phyloP scores from a whole-genome alignment of 768 basidiomycete species.

The Tremella mesenterica region DNA sequence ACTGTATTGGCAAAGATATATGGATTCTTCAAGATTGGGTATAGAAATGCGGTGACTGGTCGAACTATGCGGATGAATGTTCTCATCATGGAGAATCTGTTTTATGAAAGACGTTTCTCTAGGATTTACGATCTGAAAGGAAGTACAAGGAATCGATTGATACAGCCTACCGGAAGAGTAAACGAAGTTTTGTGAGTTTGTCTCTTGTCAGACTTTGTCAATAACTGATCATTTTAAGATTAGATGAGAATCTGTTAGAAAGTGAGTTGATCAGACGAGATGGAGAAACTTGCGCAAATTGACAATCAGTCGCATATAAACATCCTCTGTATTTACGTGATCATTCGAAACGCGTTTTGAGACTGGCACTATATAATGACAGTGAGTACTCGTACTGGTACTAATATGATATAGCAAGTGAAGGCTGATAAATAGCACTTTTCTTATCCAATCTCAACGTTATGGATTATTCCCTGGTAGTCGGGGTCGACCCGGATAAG shows the following conservation, averaged over 20 bases:
- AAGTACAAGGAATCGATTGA: constrained; percentile 85
- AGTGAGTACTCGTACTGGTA: constrained; percentile 48
- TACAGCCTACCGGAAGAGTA: constrained; percentile 76
- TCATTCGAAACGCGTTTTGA: constrained; percentile 84
- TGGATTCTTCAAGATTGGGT: constrained; percentile 89
- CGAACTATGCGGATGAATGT: constrained; percentile 89
- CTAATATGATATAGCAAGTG: neutral
- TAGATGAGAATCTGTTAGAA: constrained; percentile 94
- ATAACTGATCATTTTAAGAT: constrained; percentile 13
- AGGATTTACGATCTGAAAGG: constrained; percentile 98
- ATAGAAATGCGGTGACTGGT: constrained; percentile 69
- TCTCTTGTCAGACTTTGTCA: neutral
- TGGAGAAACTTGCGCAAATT: constrained; percentile 6
- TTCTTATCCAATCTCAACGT: constrained; percentile 90
- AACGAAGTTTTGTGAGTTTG: constrained; percentile 69
- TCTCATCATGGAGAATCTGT: constrained; percentile 85
- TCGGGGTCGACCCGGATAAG: constrained; percentile 80
- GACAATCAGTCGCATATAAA: constrained; percentile 61
- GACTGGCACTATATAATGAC: constrained; percentile 86
- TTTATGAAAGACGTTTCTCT: constrained; percentile 82
- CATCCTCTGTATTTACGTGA: constrained; percentile 92
- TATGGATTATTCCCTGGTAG: constrained; percentile 86
- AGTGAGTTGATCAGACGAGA: constrained; percentile 51
- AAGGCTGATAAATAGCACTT: constrained; percentile 48
- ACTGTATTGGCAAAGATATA: constrained; percentile 93